Conservation (phyloP, 2,329 filamentous ascomycete genomes). For the Aspergillus sp. region DNA sequence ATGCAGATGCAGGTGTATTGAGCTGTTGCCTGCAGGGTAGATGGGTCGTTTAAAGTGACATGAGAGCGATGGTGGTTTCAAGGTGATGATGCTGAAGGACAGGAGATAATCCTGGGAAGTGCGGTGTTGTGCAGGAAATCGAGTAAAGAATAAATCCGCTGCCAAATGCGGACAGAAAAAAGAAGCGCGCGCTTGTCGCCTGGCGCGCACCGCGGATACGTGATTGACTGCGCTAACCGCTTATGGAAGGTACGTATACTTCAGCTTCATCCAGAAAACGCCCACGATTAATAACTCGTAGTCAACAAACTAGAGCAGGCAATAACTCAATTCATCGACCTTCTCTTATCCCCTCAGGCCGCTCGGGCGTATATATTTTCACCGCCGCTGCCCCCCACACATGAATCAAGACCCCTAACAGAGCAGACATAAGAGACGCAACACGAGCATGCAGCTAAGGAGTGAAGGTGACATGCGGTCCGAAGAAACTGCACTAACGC, state of each 20-base stretch:
- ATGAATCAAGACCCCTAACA: no score
- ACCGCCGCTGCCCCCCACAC: background rate
- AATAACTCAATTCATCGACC: no score
- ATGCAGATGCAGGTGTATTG: background rate
- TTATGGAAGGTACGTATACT: background rate
- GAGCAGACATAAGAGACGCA: background rate
- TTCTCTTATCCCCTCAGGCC: background rate
- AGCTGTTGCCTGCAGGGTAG: background rate
- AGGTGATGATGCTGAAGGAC: background rate
- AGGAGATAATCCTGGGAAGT: background rate
- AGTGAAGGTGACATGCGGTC: conserved; percentile 13
- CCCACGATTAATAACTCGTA: background rate
- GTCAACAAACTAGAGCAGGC: background rate
- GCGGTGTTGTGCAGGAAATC: background rate
- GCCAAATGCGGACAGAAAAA: conserved; percentile 4
- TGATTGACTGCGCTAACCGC: background rate
- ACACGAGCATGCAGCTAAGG: conserved; percentile 6
- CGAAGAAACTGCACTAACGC: conserved; percentile 6
- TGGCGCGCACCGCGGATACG: background rate
- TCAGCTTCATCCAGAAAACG: background rate
- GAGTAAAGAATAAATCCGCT: conserved; percentile 2
- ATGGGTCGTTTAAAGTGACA: background rate
- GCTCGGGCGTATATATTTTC: background rate
- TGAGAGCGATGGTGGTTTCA: no score
- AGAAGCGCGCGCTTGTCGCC: conserved; percentile 8